These are phyloP conservation scores for Cryptococcus floricola DNA, from an alignment of 1,284 basidiomycete genomes.

Conservation along the genomic window DNA sequence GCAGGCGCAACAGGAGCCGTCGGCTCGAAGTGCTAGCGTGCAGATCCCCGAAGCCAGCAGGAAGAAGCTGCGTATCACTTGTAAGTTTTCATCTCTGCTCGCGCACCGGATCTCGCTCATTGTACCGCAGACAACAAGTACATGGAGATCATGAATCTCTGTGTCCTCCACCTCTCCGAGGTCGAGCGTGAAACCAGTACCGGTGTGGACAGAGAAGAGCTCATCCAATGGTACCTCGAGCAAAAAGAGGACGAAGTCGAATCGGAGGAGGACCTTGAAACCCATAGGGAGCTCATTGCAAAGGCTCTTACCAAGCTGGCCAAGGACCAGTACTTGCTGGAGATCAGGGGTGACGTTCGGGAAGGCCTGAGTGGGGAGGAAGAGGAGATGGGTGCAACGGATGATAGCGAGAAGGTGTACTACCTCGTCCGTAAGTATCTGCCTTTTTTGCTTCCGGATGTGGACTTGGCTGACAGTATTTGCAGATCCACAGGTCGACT, in stretches of 20 bases:
- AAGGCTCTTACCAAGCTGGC: conserved; percentile 88
- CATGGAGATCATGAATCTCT: conserved; percentile 79
- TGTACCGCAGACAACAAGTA: conserved; percentile 69
- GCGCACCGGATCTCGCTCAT: neutral
- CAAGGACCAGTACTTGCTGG: conserved; percentile 84
- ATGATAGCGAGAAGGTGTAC: conserved; percentile 37
- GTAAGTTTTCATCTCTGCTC: conserved; percentile 24
- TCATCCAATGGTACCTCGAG: conserved; percentile 97
- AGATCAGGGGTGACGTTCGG: conserved; percentile 74
- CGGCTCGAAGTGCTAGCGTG: conserved; percentile 25
- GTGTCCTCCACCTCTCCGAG: conserved; percentile 72
- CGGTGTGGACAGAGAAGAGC: conserved; percentile 80
- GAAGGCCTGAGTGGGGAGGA: conserved; percentile 60
- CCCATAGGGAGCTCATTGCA: conserved; percentile 81
- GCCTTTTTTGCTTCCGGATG: neutral
- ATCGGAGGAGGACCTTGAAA: conserved; percentile 83
- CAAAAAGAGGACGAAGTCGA: conserved; percentile 77
- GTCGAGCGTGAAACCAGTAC: conserved; percentile 70
- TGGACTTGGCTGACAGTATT: neutral
- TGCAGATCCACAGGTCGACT: conserved; percentile 47
- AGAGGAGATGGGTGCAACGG: conserved; percentile 18
- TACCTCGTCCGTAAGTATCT: conserved; percentile 46
- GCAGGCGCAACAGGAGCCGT: conserved; percentile 50
- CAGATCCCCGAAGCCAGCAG: conserved; percentile 49
- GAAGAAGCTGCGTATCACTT: conserved; percentile 81